Conservation (phyloP, 2,329 filamentous ascomycete genomes). For the Fusarium austroafricanum region DNA sequence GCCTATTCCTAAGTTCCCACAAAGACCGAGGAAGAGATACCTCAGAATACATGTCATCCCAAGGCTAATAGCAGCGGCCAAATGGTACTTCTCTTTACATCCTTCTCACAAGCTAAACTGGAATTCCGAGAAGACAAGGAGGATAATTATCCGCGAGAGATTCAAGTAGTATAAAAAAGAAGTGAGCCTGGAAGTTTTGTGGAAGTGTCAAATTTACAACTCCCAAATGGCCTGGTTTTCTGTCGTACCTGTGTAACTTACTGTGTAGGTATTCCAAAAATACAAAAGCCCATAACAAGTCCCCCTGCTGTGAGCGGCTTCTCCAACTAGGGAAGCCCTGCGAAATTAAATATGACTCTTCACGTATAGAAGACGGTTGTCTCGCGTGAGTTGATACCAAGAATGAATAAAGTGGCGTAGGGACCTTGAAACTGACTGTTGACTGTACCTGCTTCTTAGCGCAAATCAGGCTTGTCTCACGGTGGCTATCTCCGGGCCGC, state of each 20-base stretch:
- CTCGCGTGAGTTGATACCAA: neutral
- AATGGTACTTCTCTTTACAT: no score
- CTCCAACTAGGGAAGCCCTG: no score
- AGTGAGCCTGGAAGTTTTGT: neutral
- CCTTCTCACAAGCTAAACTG: no score
- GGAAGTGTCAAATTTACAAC: neutral
- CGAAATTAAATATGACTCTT: no score
- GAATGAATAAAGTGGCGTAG: conserved; percentile 7
- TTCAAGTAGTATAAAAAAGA: no score
- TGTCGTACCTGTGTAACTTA: neutral
- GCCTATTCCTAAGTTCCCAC: no score
- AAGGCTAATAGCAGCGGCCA: no score
- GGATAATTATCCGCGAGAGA: no score
- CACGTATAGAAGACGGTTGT: no score
- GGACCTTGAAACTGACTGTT: neutral
- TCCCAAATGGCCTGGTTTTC: neutral
- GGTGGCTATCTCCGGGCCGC: conserved; percentile 23
- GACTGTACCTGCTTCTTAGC: conserved; percentile 34
- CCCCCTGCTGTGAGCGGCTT: neutral
- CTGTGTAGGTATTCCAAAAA: neutral
- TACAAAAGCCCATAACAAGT: neutral
- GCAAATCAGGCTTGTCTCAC: conserved; percentile 7
- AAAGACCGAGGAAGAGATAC: no score
- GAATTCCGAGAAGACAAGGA: no score
- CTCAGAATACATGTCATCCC: no score